These are phyloP conservation scores for Arabidopsis thaliana DNA, from an alignment of 345 rosid species.

Conservation along the genomic window TAIR10.1 NC_003071.7:11883501-11884000, in stretches of 20 bases:
- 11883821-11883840: constrained; percentile 89
- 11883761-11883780: constrained; percentile 38
- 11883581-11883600: constrained; percentile 4
- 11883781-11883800: constrained; percentile 87
- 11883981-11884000: constrained; percentile 17
- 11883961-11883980: neutral
- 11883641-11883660: constrained; percentile 11
- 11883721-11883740: constrained; percentile 17
- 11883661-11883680: constrained; percentile 24
- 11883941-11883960: constrained; percentile 17
- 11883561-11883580: constrained; percentile 22
- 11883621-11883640: constrained; percentile 9
- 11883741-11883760: constrained; percentile 33
- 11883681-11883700: constrained; percentile 1
- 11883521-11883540: constrained; percentile 12
- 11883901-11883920: constrained; percentile 18
- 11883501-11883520: constrained; percentile 29
- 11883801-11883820: constrained; percentile 75
- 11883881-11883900: constrained; percentile 5
- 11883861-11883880: constrained; percentile 39
- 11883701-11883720: constrained; percentile 9
- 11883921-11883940: constrained; percentile 10
- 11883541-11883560: constrained; percentile 11
- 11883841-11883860: constrained; percentile 95
- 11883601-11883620: constrained; percentile 21